Conservation (phyloP, 305 asterid species). For the Coffea humblotiana region DNA sequence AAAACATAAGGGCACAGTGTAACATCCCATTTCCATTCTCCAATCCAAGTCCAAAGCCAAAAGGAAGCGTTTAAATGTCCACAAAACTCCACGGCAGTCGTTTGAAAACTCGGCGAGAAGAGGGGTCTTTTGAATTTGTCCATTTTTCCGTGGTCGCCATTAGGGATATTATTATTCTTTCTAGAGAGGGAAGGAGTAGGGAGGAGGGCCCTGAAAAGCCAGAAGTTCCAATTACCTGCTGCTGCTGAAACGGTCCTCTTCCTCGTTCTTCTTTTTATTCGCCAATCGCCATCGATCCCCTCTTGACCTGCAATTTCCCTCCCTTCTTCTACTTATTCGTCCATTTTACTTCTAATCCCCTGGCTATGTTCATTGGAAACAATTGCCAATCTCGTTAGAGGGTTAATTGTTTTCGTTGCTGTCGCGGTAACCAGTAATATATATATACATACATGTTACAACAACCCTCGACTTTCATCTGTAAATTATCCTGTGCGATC, state of each 20-base stretch:
- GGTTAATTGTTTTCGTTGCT: slow-evolving; percentile 20
- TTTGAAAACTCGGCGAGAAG: slow-evolving; percentile 12
- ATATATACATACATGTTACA: neutral
- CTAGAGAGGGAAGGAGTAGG: slow-evolving; percentile 5
- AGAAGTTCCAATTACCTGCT: neutral
- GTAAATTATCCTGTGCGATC: slow-evolving; percentile 10
- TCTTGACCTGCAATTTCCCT: slow-evolving; percentile 21
- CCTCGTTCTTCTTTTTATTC: neutral
- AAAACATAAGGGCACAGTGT: neutral
- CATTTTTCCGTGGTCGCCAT: neutral
- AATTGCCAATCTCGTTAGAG: neutral
- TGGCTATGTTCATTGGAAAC: neutral
- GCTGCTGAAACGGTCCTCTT: slow-evolving; percentile 22
- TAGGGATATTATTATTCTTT: neutral
- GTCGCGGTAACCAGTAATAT: neutral
- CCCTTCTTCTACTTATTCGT: neutral
- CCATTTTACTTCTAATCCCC: neutral
- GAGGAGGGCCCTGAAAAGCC: slow-evolving; percentile 1
- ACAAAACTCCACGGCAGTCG: slow-evolving; percentile 32
- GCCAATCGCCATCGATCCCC: slow-evolving; percentile 1
- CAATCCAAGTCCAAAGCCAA: neutral
- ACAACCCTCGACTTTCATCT: slow-evolving; percentile 5
- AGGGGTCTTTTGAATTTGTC: slow-evolving; percentile 20
- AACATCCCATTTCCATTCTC: slow-evolving; percentile 5
- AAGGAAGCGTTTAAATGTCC: neutral